A percentile compares a stretch with the other conserved stretches of the same genome.
phyloP scores from a whole-genome alignment of 805 yeast genomes.

The Kodamaea kakaduensis region DNA sequence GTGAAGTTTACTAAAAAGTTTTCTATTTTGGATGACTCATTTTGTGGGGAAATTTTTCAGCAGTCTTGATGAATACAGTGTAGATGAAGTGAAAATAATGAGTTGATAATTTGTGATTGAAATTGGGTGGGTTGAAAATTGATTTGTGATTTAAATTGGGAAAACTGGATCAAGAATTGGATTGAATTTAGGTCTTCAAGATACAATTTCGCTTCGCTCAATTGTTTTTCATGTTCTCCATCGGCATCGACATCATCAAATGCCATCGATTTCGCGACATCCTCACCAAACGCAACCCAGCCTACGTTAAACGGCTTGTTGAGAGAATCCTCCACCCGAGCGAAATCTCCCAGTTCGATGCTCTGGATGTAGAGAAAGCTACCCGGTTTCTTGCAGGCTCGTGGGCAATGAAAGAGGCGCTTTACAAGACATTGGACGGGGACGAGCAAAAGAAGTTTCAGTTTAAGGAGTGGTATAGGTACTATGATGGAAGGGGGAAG shows the following conservation, averaged over 20 bases:
- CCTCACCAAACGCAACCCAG: conserved; percentile 29
- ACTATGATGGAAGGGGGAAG: conserved; percentile 35
- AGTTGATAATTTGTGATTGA: no score
- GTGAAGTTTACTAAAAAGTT: no score
- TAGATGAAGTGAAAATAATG: no score
- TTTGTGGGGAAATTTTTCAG: no score
- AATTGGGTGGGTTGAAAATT: no score
- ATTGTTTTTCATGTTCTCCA: no score
- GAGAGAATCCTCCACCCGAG: conserved; percentile 53
- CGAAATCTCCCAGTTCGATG: conserved; percentile 17
- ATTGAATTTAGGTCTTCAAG: no score
- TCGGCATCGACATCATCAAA: conserved; percentile 57
- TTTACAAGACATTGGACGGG: conserved; percentile 54
- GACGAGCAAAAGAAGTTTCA: conserved; percentile 48
- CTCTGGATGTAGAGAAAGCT: conserved; percentile 23
- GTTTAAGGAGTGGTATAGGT: conserved; percentile 60
- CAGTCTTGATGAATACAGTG: no score
- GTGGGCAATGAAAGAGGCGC: conserved; percentile 77
- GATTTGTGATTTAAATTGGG: no score
- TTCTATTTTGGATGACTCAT: no score
- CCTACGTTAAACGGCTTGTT: conserved; percentile 36
- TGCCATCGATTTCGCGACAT: conserved; percentile 44
- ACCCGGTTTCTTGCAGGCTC: conserved; percentile 44
- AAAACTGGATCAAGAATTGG: no score
- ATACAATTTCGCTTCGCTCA: no score